phyloP scores from a whole-genome alignment of 2,329 filamentous ascomycete genomes.

The Ceratocystiopsis minuta region DNA sequence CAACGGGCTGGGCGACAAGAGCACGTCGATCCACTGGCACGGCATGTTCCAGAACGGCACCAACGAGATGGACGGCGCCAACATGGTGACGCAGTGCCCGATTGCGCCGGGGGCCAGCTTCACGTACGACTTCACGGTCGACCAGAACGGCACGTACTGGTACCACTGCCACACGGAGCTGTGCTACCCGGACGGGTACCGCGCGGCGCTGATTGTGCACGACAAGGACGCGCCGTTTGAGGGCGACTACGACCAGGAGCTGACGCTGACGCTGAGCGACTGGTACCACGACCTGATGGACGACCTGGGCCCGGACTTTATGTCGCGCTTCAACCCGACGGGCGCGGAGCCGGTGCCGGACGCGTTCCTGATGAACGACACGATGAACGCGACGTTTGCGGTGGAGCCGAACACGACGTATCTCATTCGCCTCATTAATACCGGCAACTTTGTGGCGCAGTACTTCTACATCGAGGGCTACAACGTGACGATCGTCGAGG shows the following conservation, averaged over 20 bases:
- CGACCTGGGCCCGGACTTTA: conserved; percentile 27
- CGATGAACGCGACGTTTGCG: conserved; percentile 36
- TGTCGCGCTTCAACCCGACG: conserved; percentile 35
- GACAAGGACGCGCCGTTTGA: conserved; percentile 42
- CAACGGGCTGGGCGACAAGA: conserved; percentile 43
- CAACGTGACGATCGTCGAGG: conserved; percentile 51
- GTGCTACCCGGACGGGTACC: conserved; percentile 49
- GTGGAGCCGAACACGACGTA: conserved; percentile 55
- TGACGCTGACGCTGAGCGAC: conserved; percentile 47
- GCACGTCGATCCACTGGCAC: conserved; percentile 51
- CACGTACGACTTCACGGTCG: conserved; percentile 51
- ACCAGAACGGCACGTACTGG: conserved; percentile 52
- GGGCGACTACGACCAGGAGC: conserved; percentile 41
- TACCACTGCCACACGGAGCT: conserved; percentile 53
- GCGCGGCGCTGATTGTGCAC: conserved; percentile 16
- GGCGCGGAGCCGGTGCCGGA: conserved; percentile 50
- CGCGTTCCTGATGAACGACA: conserved; percentile 54
- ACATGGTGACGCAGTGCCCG: conserved; percentile 46
- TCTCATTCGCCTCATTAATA: conserved; percentile 52
- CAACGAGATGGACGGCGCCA: conserved; percentile 53
- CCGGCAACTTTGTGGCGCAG: conserved; percentile 52
- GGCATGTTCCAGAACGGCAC: conserved; percentile 52
- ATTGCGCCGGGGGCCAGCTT: conserved; percentile 47
- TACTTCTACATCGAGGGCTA: conserved; percentile 51
- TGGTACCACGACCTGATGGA: conserved; percentile 48